Conservation (phyloP, 768 basidiomycete species). For the Podaxis sp. region DNA sequence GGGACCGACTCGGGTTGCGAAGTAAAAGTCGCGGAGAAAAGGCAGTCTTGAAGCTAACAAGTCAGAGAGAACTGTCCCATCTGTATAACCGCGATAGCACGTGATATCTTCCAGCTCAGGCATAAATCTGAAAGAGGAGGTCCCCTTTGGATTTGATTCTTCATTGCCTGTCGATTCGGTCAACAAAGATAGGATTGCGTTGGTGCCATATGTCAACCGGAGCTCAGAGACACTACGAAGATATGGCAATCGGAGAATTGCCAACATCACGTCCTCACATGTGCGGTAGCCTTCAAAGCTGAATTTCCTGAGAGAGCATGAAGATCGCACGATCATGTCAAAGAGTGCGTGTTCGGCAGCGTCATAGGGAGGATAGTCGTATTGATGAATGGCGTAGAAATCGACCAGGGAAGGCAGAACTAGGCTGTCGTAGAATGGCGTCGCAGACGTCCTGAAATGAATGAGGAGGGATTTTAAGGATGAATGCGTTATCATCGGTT, state of each 20-base stretch:
- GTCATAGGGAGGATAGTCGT: neutral
- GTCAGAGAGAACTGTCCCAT: neutral
- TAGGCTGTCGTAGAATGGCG: neutral
- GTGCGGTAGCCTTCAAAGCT: neutral
- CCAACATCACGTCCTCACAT: neutral
- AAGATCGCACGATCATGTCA: neutral
- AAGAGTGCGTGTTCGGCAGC: neutral
- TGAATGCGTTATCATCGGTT: neutral
- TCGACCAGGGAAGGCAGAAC: neutral
- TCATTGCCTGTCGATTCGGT: neutral
- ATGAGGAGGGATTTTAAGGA: neutral
- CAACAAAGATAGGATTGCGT: neutral
- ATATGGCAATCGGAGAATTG: neutral
- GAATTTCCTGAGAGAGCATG: neutral
- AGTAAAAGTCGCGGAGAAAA: neutral
- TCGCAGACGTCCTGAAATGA: neutral
- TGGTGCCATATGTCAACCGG: neutral
- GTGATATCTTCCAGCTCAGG: neutral
- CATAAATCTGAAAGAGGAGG: neutral
- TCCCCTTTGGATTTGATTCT: neutral
- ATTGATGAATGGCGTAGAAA: neutral
- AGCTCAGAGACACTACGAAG: neutral
- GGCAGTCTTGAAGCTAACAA: neutral
- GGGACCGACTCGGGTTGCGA: neutral
- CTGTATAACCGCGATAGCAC: neutral